Evolutionary conservation across 371 early-diverging fungal species (phyloP), one percentile per base, ranked within the genome.

Genomic region (Dichotomocladium elegans): DNA sequence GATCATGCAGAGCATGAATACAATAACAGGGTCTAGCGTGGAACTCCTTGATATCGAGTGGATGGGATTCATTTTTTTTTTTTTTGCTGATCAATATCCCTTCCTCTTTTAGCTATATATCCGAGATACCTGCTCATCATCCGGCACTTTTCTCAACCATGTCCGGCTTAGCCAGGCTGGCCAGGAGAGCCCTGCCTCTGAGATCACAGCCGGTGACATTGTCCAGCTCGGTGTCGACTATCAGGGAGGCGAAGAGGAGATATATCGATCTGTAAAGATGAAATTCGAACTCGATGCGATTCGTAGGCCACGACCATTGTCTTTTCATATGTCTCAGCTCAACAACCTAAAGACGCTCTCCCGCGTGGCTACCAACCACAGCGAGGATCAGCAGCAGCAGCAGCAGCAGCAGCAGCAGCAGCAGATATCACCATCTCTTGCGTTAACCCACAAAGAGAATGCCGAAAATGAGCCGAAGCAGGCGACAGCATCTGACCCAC

Each of bases 131-230:
- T 93, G 91, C 47, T 92, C 92, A 25, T 95, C 95, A 8, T 94
- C 95, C 30, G 99, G 99, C 17, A 98, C 99, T 10, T 98, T 97
- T 65, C 75, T 97, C 37, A 98, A 98, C 79, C 90, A 93, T 67
- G 81, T 92, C 66, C 77, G 98, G 6, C 74, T 98, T 21, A 86
- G 89, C 41, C 88, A 94, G 11, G 89, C 94, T 14, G 88, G 87
- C 12, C 86, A 87, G 53, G 94, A 95, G 65, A 91, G 92, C 52
- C 65, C 82, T 54, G 89, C 94, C 25, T 83, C 85, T 25, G 88
- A 82, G 46, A 68, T 98, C 55, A 89, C 90, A 60, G 93, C 95
- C 79, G 94, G 93, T 25, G 97, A 98, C 70, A 80, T 94, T 45
- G 71, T 98, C 27, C 95, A 95, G 66, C 81, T 98, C 40, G 99